These are phyloP conservation scores for Tylopilus vinaceipallidus DNA, from an alignment of 768 basidiomycete genomes.

Conservation along the genomic window DNA sequence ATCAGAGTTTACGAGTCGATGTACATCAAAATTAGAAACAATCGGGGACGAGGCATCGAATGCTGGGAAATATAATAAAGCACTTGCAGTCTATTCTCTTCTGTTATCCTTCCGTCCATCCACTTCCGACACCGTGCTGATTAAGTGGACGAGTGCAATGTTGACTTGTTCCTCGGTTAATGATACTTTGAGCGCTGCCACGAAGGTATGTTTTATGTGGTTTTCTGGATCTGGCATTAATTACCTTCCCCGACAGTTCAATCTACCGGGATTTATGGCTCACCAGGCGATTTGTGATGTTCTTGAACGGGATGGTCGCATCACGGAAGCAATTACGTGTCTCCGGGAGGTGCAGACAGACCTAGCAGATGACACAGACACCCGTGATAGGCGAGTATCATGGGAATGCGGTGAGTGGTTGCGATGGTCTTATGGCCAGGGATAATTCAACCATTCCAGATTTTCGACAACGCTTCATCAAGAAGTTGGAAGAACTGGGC, in stretches of 20 bases:
- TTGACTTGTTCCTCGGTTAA: neutral
- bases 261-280: neutral
- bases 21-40: neutral
- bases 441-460: neutral
- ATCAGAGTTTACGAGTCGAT: slow-evolving; percentile 1
- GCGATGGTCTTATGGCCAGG: rapidly evolving
- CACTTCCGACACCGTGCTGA: neutral
- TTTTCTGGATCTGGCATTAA: too few relatives aligned
- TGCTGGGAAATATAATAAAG: neutral
- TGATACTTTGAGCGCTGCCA: neutral
- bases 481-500: neutral
- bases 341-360: neutral
- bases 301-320: neutral
- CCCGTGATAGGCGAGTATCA: neutral
- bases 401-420: slow-evolving; percentile 1
- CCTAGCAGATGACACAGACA: neutral
- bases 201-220: neutral
- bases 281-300: neutral
- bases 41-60: neutral
- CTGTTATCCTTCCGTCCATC: neutral
- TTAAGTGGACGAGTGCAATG: neutral
- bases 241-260: neutral
- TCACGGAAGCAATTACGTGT: neutral
- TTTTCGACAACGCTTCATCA: neutral
- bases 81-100: neutral